A percentile compares a stretch with the other conserved stretches of the same genome.
Conservation (phyloP, 177 flowering plant species). For the Telopea speciosissima region DNA sequence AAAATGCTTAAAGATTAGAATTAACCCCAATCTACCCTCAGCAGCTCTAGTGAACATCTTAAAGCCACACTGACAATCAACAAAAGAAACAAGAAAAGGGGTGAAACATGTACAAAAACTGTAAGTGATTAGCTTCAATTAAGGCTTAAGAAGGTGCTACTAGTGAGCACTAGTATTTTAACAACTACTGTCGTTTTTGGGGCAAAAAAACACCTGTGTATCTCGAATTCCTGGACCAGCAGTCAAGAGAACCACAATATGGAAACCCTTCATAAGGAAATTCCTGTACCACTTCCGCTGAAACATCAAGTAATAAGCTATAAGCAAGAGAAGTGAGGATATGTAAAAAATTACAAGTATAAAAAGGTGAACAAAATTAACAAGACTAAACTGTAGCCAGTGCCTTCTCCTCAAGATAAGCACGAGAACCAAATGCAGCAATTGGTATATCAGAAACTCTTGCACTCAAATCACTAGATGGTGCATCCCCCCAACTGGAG, state of each 20-base stretch:
- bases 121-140: background rate
- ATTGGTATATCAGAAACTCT: conserved; percentile 68
- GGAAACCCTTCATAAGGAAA: conserved; percentile 97
- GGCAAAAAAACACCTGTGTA: conserved; percentile 64
- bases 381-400: conserved; percentile 66
- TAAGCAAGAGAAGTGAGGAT: background rate
- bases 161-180: background rate
- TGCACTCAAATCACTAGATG: conserved; percentile 32
- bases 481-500: conserved; percentile 28
- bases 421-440: conserved; percentile 97
- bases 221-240: conserved; percentile 97
- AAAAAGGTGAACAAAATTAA: background rate
- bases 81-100: background rate
- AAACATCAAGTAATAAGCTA: conserved; percentile 21
- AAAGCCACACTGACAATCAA: conserved; percentile 73
- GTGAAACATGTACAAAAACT: background rate
- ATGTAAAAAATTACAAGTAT: background rate
- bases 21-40: too few relatives aligned
- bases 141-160: background rate
- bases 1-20: too few relatives aligned
- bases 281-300: conserved; percentile 99
- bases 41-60: conserved; percentile 99
- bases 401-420: conserved; percentile 98
- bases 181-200: background rate
- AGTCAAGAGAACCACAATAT: conserved; percentile 79